A percentile compares a stretch with the other conserved stretches of the same genome.
These are phyloP conservation scores for Oryza meridionalis DNA, from an alignment of 176 grass and related monocot species.

Conservation along the genomic window DNA sequence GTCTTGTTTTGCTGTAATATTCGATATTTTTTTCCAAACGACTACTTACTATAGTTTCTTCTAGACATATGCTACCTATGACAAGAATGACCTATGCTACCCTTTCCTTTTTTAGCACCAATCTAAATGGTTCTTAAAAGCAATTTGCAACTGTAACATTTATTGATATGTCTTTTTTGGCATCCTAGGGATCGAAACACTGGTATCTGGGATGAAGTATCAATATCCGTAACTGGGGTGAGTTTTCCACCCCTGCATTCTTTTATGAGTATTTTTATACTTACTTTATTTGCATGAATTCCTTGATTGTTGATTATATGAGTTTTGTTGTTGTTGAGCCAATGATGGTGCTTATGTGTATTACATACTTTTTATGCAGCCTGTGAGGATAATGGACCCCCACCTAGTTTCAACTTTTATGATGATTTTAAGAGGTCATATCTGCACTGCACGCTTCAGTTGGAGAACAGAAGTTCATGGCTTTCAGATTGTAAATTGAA, in stretches of 20 bases:
- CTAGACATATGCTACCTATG: background rate
- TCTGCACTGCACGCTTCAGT: slow-evolving; percentile 86
- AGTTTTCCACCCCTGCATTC: slow-evolving; percentile 33
- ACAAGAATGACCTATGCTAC: background rate
- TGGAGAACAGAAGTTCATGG: slow-evolving; percentile 88
- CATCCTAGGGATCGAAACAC: slow-evolving; percentile 89
- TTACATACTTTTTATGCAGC: slow-evolving; percentile 52
- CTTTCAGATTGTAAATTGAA: slow-evolving; percentile 75
- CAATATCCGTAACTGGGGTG: slow-evolving; percentile 78
- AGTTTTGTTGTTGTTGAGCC: background rate
- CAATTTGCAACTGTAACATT: slow-evolving; percentile 1
- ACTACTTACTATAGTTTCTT: slow-evolving; percentile 15
- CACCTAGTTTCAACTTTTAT: slow-evolving; percentile 85
- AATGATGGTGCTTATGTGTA: slow-evolving; percentile 11
- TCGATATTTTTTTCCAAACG: background rate
- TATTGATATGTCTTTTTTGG: background rate
- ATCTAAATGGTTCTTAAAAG: background rate
- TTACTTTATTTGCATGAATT: slow-evolving; percentile 36
- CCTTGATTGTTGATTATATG: background rate
- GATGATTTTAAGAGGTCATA: slow-evolving; percentile 87
- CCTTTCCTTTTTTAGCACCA: background rate
- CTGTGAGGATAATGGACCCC: slow-evolving; percentile 84
- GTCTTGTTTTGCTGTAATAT: background rate
- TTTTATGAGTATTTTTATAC: slow-evolving; percentile 9
- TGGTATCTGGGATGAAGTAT: slow-evolving; percentile 99